phyloP scores from a whole-genome alignment of 2,329 filamentous ascomycete genomes.

The Dothiorella sarmentorum region DNA sequence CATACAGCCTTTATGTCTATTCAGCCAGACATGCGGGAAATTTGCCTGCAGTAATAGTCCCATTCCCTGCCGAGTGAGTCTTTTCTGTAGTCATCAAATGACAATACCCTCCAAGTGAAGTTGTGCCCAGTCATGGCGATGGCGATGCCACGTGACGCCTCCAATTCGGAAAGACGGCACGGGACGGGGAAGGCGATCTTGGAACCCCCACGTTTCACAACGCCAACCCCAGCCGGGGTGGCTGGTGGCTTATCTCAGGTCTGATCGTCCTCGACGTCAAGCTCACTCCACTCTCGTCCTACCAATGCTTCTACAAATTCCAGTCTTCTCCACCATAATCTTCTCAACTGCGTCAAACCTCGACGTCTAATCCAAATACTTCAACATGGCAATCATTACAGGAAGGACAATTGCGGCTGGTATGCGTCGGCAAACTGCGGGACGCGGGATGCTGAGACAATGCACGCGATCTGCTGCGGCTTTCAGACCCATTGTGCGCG shows the following conservation, averaged over 20 bases:
- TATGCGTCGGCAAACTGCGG: not conserved
- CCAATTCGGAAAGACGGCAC: not conserved
- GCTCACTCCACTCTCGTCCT: constrained; percentile 13
- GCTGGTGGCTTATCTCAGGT: not conserved
- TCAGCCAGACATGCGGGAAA: too few relatives aligned
- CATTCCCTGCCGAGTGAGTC: too few relatives aligned
- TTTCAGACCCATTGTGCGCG: not conserved
- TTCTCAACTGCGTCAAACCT: not conserved
- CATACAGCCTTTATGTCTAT: too few relatives aligned
- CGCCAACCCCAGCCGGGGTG: not conserved
- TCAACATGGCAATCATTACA: not conserved
- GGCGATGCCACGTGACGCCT: not conserved
- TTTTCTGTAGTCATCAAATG: too few relatives aligned
- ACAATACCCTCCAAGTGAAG: too few relatives aligned
- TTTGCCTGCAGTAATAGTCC: too few relatives aligned
- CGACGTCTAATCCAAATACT: too few relatives aligned
- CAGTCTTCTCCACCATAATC: not conserved
- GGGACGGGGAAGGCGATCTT: too few relatives aligned
- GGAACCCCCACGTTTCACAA: constrained; percentile 9
- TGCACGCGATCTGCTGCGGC: not conserved
- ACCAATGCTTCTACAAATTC: too few relatives aligned
- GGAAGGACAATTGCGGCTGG: not conserved
- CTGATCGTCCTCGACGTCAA: not conserved
- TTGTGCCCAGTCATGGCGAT: too few relatives aligned
- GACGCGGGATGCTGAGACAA: not conserved